Conservation (phyloP, 2,329 filamentous ascomycete species). For the Phialophora macrospora region DNA sequence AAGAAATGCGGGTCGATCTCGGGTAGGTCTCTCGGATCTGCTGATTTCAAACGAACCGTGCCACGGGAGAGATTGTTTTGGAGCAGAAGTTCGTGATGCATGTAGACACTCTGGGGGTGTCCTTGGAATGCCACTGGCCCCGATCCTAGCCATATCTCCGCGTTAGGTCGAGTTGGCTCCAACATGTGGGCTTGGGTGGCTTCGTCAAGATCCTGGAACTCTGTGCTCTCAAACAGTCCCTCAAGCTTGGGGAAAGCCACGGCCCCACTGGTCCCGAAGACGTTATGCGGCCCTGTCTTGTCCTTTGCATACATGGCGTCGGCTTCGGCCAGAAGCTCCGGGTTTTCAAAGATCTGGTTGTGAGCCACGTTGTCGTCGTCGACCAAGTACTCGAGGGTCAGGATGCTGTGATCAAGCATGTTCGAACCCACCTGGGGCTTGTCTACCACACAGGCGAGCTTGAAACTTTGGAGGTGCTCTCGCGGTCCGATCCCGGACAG, state of each 20-base stretch:
- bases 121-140: slow-evolving; percentile 10
- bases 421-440: slow-evolving; percentile 54
- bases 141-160: slow-evolving; percentile 22
- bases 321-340: slow-evolving; percentile 13
- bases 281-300: slow-evolving; percentile 18
- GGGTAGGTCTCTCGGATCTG: slow-evolving; percentile 57
- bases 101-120: background rate
- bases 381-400: slow-evolving; percentile 32
- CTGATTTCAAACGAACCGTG: slow-evolving; percentile 57
- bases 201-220: slow-evolving; percentile 11
- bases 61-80: slow-evolving; percentile 46
- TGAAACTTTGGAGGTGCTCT: slow-evolving; percentile 46
- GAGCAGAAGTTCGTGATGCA: slow-evolving; percentile 13
- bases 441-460: slow-evolving; percentile 49
- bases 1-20: slow-evolving; percentile 60
- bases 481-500: slow-evolving; percentile 63
- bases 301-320: slow-evolving; percentile 16
- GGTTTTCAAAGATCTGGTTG: slow-evolving; percentile 21
- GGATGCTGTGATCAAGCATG: slow-evolving; percentile 51
- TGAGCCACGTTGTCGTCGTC: slow-evolving; percentile 11
- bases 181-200: slow-evolving; percentile 7
- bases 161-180: slow-evolving; percentile 8
- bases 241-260: slow-evolving; percentile 20
- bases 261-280: slow-evolving; percentile 18
- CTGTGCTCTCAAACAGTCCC: background rate